Percentiles rank a stretch among this genome's conserved stretches.
Conservation (phyloP, 2,329 filamentous ascomycete genomes). For the Coniella vitis region DNA sequence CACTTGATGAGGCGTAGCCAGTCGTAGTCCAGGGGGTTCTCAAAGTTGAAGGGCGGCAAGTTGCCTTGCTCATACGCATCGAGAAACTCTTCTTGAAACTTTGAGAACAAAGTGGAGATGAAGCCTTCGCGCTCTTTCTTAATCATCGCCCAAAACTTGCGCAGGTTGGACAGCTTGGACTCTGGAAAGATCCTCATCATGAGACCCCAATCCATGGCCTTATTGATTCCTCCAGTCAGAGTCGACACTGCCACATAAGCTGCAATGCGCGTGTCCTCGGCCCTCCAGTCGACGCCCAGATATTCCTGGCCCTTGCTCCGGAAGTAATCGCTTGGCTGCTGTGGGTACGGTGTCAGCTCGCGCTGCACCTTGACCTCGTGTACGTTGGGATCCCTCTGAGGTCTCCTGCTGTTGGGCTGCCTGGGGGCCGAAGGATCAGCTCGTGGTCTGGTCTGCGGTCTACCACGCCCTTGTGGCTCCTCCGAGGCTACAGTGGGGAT, state of each 20-base stretch:
- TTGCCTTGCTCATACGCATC: slow-evolving; percentile 57
- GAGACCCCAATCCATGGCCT: slow-evolving; percentile 54
- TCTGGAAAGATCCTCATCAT: slow-evolving; percentile 49
- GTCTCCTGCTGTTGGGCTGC: slow-evolving; percentile 15
- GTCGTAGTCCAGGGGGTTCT: slow-evolving; percentile 58
- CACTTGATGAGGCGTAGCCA: slow-evolving; percentile 62
- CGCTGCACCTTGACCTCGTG: slow-evolving; percentile 25
- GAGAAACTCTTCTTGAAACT: slow-evolving; percentile 61
- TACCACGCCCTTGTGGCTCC: slow-evolving; percentile 6
- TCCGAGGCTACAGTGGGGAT: slow-evolving; percentile 1
- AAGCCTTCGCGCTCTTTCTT: slow-evolving; percentile 44
- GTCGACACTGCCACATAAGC: slow-evolving; percentile 52
- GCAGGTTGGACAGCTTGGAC: slow-evolving; percentile 43
- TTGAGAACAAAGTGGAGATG: slow-evolving; percentile 50
- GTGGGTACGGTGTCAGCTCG: slow-evolving; percentile 27
- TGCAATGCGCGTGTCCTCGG: slow-evolving; percentile 41
- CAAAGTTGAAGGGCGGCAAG: slow-evolving; percentile 55
- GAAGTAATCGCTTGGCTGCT: slow-evolving; percentile 27
- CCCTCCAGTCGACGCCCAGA: slow-evolving; percentile 34
- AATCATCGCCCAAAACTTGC: slow-evolving; percentile 48
- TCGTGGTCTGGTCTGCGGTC: slow-evolving; percentile 4
- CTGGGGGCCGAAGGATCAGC: neutral
- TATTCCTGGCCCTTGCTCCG: slow-evolving; percentile 24
- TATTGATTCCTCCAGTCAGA: slow-evolving; percentile 53
- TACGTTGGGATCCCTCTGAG: slow-evolving; percentile 12